phyloP scores from a whole-genome alignment of 2,329 filamentous ascomycete species.

The Cucurbitaria berberidis region DNA sequence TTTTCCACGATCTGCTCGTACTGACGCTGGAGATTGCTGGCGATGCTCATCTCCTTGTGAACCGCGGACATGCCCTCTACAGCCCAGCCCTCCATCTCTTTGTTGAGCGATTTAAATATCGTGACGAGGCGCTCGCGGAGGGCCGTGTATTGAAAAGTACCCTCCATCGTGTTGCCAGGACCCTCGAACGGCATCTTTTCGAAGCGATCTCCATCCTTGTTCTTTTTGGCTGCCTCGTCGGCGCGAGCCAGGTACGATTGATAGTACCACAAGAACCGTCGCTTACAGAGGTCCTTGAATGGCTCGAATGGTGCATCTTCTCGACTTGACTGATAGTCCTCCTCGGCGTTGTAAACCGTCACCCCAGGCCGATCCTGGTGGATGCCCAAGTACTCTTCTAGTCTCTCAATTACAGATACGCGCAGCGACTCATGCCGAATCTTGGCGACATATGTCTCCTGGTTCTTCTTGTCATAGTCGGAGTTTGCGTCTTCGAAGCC shows the following conservation, averaged over 20 bases:
- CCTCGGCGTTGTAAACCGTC: constrained; percentile 58
- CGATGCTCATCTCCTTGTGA: constrained; percentile 72
- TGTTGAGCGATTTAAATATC: constrained; percentile 73
- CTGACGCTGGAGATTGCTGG: constrained; percentile 82
- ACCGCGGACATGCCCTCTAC: constrained; percentile 68
- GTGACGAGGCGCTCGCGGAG: constrained; percentile 71
- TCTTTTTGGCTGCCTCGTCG: constrained; percentile 66
- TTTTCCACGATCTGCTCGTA: constrained; percentile 80
- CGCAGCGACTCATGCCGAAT: constrained; percentile 90
- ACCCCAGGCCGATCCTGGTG: constrained; percentile 47
- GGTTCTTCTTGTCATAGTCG: constrained; percentile 72
- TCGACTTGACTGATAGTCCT: constrained; percentile 52
- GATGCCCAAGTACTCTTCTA: constrained; percentile 80
- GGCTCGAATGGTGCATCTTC: constrained; percentile 75
- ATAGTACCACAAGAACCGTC: constrained; percentile 94
- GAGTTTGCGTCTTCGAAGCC: constrained; percentile 82
- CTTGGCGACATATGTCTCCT: constrained; percentile 81
- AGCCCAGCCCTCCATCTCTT: constrained; percentile 76
- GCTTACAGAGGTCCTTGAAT: constrained; percentile 89
- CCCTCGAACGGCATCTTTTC: constrained; percentile 88
- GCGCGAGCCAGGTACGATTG: constrained; percentile 81
- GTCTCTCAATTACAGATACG: constrained; percentile 81
- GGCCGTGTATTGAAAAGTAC: constrained; percentile 79
- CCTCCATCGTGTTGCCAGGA: constrained; percentile 79
- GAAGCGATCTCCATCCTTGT: constrained; percentile 70